Evolutionary conservation across 345 rosid species (phyloP).

Genomic region (Populus deltoides): DNA sequence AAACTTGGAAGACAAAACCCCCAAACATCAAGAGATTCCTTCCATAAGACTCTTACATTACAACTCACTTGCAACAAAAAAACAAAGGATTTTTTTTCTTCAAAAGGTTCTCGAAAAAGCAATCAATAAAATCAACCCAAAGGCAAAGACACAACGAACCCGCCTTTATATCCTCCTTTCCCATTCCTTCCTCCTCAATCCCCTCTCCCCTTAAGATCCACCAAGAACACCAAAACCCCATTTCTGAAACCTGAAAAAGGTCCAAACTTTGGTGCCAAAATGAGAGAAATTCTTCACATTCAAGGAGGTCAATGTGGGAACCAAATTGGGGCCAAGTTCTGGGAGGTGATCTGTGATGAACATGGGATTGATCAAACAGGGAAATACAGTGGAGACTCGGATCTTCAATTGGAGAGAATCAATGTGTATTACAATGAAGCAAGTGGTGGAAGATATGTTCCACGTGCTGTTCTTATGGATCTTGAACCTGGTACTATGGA

Average conservation of each 20-base stretch:
- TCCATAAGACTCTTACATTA: not conserved
- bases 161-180: not conserved
- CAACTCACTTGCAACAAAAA: not conserved
- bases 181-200: not conserved
- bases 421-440: slow-evolving; percentile 28
- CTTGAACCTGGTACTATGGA: slow-evolving; percentile 30
- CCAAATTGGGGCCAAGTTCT: slow-evolving; percentile 26
- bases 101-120: not conserved
- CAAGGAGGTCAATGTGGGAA: slow-evolving; percentile 30
- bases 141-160: not conserved
- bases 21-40: not conserved
- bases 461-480: slow-evolving; percentile 30
- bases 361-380: slow-evolving; percentile 23
- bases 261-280: not conserved
- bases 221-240: too few relatives aligned
- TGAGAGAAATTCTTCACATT: slow-evolving; percentile 29
- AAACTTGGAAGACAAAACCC: not conserved
- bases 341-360: slow-evolving; percentile 29
- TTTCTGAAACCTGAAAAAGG: not conserved
- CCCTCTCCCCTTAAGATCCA: too few relatives aligned
- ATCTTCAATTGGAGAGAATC: slow-evolving; percentile 22
- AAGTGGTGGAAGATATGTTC: slow-evolving; percentile 24
- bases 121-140: not conserved
- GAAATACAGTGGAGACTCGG: slow-evolving; percentile 17
- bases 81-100: not conserved